A percentile compares a stretch with the other conserved stretches of the same genome.
Conservation (phyloP, 2,329 filamentous ascomycete genomes). For the Fusarium equiseti region DNA sequence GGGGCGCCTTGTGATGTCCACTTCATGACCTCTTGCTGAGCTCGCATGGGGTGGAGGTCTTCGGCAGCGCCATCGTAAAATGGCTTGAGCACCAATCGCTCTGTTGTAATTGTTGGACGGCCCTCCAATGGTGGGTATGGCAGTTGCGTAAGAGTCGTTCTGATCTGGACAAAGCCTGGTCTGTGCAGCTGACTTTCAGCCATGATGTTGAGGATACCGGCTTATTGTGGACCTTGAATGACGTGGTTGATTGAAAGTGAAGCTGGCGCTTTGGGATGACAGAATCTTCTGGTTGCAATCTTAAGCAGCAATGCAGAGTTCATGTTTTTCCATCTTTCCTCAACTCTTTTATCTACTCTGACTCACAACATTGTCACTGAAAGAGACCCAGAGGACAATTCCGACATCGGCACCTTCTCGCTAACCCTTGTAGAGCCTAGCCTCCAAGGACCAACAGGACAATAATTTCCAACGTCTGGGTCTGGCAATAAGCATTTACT, state of each 20-base stretch:
- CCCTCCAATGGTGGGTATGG: conserved; percentile 1
- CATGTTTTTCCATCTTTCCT: no score
- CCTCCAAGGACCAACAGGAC: background rate
- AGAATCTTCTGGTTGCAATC: no score
- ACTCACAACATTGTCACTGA: background rate
- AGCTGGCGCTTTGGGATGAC: no score
- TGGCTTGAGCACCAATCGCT: background rate
- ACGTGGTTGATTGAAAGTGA: background rate
- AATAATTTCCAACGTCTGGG: no score
- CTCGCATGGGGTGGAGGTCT: conserved; percentile 11
- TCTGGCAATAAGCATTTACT: no score
- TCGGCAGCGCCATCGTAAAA: conserved; percentile 6
- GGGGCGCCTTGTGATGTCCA: conserved; percentile 15
- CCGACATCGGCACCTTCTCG: background rate
- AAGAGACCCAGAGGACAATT: background rate
- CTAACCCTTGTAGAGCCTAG: background rate
- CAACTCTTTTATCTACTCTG: background rate
- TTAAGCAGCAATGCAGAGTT: no score
- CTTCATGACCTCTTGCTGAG: conserved; percentile 18
- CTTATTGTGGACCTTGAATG: background rate
- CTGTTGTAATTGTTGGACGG: background rate
- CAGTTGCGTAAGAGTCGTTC: conserved; percentile 1
- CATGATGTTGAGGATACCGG: background rate
- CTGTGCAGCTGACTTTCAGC: background rate
- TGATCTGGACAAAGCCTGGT: background rate